Percentiles rank a stretch among this genome's conserved stretches.
phyloP scores from a whole-genome alignment of 768 basidiomycete genomes.

The Agrocybe praecox region DNA sequence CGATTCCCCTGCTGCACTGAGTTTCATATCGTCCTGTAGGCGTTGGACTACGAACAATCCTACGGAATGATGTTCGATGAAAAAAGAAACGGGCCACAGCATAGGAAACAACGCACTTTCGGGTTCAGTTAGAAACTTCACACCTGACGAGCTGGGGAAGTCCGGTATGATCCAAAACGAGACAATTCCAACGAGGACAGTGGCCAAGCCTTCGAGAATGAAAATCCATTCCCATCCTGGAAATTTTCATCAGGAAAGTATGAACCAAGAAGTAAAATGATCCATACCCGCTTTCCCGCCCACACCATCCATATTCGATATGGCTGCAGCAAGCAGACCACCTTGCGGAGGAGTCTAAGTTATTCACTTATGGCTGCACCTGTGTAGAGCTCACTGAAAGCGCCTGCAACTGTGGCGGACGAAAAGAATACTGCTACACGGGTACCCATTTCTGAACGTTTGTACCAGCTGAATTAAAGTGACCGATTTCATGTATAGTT shows the following conservation, averaged over 20 bases:
- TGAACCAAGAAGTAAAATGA: neutral
- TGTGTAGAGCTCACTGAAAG: conserved; percentile 52
- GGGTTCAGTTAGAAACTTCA: conserved; percentile 60
- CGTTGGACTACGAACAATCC: conserved; percentile 67
- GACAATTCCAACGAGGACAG: conserved; percentile 55
- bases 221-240: conserved; percentile 71
- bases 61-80: conserved; percentile 18
- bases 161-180: conserved; percentile 80
- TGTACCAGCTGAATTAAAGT: conserved; percentile 65
- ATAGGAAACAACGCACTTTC: conserved; percentile 47
- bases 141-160: conserved; percentile 68
- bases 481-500: neutral
- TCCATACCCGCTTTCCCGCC: conserved; percentile 57
- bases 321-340: conserved; percentile 66
- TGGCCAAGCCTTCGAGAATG: conserved; percentile 74
- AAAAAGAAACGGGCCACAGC: neutral
- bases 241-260: neutral
- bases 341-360: conserved; percentile 32
- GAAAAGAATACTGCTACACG: conserved; percentile 79
- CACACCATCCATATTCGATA: conserved; percentile 70
- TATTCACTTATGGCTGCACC: neutral
- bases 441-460: conserved; percentile 71
- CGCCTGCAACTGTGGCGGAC: conserved; percentile 78
- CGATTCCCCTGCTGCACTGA: conserved; percentile 63
- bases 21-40: conserved; percentile 64